A percentile compares a stretch with the other conserved stretches of the same genome.
phyloP scores from a whole-genome alignment of 805 yeast species.

The Wickerhamomyces sydowiorum region DNA sequence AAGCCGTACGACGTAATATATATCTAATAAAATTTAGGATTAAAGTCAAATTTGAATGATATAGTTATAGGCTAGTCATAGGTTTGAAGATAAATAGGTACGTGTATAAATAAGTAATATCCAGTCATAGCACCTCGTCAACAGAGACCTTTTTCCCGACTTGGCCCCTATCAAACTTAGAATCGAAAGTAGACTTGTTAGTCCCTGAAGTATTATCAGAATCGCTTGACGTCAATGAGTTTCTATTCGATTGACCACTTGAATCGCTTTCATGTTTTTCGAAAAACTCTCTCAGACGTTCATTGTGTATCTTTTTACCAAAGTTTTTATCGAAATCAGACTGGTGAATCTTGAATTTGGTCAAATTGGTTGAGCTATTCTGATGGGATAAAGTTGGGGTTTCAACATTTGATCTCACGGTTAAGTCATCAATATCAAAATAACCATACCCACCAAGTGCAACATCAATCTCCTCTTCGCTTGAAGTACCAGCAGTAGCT shows the following conservation, averaged over 20 bases:
- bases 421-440: constrained; percentile 66
- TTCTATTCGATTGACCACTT: no score
- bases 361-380: constrained; percentile 10
- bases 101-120: background rate
- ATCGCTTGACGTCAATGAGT: background rate
- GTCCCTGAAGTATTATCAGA: background rate
- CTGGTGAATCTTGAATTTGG: background rate
- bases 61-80: no score
- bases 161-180: constrained; percentile 32
- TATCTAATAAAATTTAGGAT: no score
- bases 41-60: no score
- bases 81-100: background rate
- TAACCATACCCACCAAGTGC: constrained; percentile 75
- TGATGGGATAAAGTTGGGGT: constrained; percentile 16
- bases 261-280: constrained; percentile 7
- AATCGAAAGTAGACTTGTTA: constrained; percentile 24
- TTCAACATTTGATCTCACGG: constrained; percentile 48
- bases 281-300: constrained; percentile 16
- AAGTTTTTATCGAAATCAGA: constrained; percentile 12
- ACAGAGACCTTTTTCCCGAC: constrained; percentile 32
- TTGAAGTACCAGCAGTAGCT: constrained; percentile 13
- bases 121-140: constrained; percentile 7
- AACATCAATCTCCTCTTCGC: constrained; percentile 22
- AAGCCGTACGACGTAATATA: no score
- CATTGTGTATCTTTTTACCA: constrained; percentile 16